phyloP scores from a whole-genome alignment of 192 early-diverging fungal genomes.

The Linnemannia zychae region DNA sequence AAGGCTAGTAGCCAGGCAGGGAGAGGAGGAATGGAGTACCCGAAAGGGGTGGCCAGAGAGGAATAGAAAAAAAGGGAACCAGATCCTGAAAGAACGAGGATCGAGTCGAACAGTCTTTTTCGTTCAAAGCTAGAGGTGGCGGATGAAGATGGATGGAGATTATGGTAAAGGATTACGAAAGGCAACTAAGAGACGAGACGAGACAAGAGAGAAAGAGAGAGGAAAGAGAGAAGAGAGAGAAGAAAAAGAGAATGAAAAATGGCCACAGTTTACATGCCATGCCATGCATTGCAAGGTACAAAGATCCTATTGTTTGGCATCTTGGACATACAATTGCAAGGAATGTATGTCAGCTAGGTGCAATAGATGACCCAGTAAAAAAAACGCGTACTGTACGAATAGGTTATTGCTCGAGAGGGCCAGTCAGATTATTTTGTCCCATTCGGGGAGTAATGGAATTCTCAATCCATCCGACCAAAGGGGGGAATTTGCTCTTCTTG shows the following conservation, averaged over 20 bases:
- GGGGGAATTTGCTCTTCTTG: neutral
- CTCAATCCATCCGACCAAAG: constrained; percentile 18
- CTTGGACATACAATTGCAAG: neutral
- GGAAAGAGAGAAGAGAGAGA: neutral
- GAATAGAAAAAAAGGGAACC: neutral
- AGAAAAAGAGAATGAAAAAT: neutral
- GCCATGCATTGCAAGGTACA: neutral
- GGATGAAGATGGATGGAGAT: neutral
- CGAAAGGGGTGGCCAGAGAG: neutral
- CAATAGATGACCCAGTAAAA: too few species aligned
- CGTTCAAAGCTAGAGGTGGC: neutral
- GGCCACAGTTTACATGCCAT: too few species aligned
- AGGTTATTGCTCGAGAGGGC: too few species aligned
- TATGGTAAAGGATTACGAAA: neutral
- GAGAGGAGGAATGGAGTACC: neutral
- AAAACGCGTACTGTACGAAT: constrained; percentile 1
- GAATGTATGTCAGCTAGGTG: constrained; percentile 16
- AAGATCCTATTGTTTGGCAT: neutral
- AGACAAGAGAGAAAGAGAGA: neutral
- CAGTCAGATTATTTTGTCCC: too few species aligned
- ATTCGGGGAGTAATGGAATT: constrained; percentile 22
- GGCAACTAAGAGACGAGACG: constrained; percentile 10
- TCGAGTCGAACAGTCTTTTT: neutral
- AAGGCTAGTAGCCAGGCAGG: neutral
- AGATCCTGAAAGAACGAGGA: neutral